Percentiles rank a stretch among this genome's conserved stretches.
Conservation (phyloP, 768 basidiomycete species). For the Jaapia argillacea region DNA sequence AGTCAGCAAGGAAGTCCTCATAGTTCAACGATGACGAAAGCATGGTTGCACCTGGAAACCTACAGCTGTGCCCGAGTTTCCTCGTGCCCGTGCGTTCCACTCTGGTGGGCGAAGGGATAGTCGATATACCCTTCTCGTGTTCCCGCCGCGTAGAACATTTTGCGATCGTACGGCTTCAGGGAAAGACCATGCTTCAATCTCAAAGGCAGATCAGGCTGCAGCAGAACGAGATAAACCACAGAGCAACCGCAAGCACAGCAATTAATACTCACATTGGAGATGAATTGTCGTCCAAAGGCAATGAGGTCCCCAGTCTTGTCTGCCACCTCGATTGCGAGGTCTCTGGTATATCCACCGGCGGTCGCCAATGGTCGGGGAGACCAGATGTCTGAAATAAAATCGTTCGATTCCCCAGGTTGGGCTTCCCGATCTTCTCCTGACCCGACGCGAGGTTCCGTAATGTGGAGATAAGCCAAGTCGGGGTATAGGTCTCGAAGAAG, state of each 20-base stretch:
- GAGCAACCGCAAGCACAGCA: not conserved
- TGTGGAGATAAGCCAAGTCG: not conserved
- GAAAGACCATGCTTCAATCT: not conserved
- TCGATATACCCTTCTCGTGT: not conserved
- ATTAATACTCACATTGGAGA: conserved; percentile 7
- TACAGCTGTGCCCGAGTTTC: not conserved
- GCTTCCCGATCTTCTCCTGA: not conserved
- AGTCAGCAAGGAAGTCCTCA: no score
- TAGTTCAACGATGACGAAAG: no score
- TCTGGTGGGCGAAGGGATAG: not conserved
- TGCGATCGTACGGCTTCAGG: not conserved
- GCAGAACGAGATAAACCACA: not conserved
- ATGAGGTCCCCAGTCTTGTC: conserved; percentile 9
- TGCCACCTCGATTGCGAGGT: conserved; percentile 8
- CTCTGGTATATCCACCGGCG: conserved; percentile 7
- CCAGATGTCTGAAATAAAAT: conserved; percentile 9
- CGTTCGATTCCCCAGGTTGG: conserved; percentile 5
- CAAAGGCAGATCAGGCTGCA: conserved; percentile 3
- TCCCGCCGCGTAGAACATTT: not conserved
- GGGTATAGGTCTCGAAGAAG: not conserved
- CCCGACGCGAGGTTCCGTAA: not conserved
- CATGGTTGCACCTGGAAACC: no score
- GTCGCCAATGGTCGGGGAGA: conserved; percentile 7
- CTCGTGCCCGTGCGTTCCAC: no score
- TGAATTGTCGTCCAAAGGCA: conserved; percentile 14